These are phyloP conservation scores for Aspergillus viridinutans DNA, from an alignment of 2,329 filamentous ascomycete species.

Conservation along the genomic window DNA sequence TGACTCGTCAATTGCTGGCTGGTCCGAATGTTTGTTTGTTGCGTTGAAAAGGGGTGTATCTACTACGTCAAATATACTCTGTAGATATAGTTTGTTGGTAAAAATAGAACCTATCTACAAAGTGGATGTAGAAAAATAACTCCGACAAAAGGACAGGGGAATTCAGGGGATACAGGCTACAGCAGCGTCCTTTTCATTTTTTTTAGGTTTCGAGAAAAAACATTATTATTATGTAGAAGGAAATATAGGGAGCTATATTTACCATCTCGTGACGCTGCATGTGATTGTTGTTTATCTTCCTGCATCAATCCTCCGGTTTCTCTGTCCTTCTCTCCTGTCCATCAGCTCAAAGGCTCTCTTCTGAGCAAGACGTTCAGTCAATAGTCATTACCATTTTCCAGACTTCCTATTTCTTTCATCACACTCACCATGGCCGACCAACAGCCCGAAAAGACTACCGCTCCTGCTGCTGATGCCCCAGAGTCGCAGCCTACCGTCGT, in stretches of 20 bases:
- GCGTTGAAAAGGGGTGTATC: background rate
- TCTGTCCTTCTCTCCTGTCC: background rate
- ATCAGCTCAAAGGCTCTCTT: background rate
- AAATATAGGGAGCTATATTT: background rate
- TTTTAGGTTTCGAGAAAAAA: background rate
- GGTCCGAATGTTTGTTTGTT: background rate
- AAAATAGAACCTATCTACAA: background rate
- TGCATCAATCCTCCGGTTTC: background rate
- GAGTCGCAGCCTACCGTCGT: conserved; percentile 5
- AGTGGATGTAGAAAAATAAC: background rate
- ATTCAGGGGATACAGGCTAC: background rate
- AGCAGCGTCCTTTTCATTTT: background rate
- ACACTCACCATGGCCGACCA: conserved; percentile 17
- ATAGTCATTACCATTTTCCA: background rate
- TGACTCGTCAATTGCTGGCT: background rate
- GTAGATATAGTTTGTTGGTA: background rate
- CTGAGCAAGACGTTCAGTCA: background rate
- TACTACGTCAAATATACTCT: background rate
- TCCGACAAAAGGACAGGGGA: background rate
- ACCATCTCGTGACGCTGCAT: background rate
- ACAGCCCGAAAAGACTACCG: conserved; percentile 16
- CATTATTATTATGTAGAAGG: background rate
- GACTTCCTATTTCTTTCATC: conserved; percentile 2
- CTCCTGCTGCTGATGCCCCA: conserved; percentile 8
- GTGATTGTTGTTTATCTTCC: conserved; percentile 1